Conservation (phyloP, 2,329 filamentous ascomycete genomes). For the Aspergillus novoparasiticus region DNA sequence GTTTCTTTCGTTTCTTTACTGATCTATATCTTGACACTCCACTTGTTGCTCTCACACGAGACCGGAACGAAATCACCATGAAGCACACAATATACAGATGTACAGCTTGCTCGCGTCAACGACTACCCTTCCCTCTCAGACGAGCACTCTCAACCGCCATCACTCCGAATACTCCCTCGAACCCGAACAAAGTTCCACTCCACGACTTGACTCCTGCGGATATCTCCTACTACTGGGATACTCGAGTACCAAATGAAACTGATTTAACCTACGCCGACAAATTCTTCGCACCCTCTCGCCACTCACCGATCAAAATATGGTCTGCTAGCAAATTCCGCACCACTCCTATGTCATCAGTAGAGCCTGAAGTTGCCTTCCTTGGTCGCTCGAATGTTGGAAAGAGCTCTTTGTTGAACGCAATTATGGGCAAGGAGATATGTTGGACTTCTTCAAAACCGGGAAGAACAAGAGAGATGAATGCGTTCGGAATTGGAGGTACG, state of each 20-base stretch:
- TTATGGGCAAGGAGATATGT: slow-evolving; percentile 57
- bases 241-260: slow-evolving; percentile 43
- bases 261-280: slow-evolving; percentile 50
- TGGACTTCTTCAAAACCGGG: slow-evolving; percentile 63
- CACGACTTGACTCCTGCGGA: slow-evolving; percentile 35
- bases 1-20: neutral
- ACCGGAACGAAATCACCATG: neutral
- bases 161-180: slow-evolving; percentile 12
- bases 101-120: slow-evolving; percentile 5
- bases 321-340: slow-evolving; percentile 62
- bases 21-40: neutral
- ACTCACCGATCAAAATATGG: slow-evolving; percentile 60
- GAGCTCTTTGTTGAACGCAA: slow-evolving; percentile 65
- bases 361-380: slow-evolving; percentile 67
- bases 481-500: slow-evolving; percentile 61
- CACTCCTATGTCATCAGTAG: slow-evolving; percentile 55
- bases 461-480: slow-evolving; percentile 66
- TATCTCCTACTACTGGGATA: slow-evolving; percentile 55
- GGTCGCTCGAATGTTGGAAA: slow-evolving; percentile 74
- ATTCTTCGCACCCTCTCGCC: slow-evolving; percentile 49
- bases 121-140: neutral
- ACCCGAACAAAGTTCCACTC: slow-evolving; percentile 32
- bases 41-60: neutral
- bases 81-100: slow-evolving; percentile 7
- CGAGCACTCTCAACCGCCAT: slow-evolving; percentile 17